These are phyloP conservation scores for Lignosus rhinocerotis DNA, from an alignment of 1,284 basidiomycete species.

Conservation along the genomic window DNA sequence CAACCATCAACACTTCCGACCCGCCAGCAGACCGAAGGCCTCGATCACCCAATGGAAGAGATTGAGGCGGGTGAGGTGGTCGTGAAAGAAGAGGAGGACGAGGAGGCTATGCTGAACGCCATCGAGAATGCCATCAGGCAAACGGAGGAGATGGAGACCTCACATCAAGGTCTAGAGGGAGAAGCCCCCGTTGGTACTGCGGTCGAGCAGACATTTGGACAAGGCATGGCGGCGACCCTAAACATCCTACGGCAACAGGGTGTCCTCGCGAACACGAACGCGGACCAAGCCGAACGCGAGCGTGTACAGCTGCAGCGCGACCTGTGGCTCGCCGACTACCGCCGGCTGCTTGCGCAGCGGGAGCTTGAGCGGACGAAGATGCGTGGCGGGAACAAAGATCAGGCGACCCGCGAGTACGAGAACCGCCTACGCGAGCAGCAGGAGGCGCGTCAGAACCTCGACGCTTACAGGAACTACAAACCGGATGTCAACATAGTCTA, in stretches of 20 bases:
- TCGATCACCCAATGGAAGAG: slow-evolving; percentile 51
- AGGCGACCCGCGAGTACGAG: slow-evolving; percentile 93
- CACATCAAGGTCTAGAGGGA: slow-evolving; percentile 29
- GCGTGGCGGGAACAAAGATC: slow-evolving; percentile 86
- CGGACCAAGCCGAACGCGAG: slow-evolving; percentile 81
- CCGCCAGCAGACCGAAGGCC: slow-evolving; percentile 36
- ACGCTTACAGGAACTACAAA: slow-evolving; percentile 92
- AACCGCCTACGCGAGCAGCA: slow-evolving; percentile 90
- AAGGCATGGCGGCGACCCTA: slow-evolving; percentile 88
- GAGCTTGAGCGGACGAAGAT: slow-evolving; percentile 78
- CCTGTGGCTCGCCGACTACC: slow-evolving; percentile 87
- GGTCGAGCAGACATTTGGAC: slow-evolving; percentile 70
- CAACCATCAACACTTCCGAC: slow-evolving; percentile 34
- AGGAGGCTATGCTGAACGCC: slow-evolving; percentile 71
- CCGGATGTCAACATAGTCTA: slow-evolving; percentile 97
- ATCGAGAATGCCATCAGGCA: slow-evolving; percentile 67
- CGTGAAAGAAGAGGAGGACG: slow-evolving; percentile 75
- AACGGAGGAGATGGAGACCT: slow-evolving; percentile 55
- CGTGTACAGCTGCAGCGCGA: slow-evolving; percentile 83
- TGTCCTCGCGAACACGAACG: slow-evolving; percentile 67
- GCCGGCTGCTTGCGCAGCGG: slow-evolving; percentile 72
- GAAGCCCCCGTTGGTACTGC: slow-evolving; percentile 58
- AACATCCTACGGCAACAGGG: slow-evolving; percentile 91
- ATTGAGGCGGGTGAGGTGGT: slow-evolving; percentile 77
- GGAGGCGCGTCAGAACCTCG: slow-evolving; percentile 82